phyloP scores from a whole-genome alignment of 2,329 filamentous ascomycete species.

The Calonectria multiphialidica region DNA sequence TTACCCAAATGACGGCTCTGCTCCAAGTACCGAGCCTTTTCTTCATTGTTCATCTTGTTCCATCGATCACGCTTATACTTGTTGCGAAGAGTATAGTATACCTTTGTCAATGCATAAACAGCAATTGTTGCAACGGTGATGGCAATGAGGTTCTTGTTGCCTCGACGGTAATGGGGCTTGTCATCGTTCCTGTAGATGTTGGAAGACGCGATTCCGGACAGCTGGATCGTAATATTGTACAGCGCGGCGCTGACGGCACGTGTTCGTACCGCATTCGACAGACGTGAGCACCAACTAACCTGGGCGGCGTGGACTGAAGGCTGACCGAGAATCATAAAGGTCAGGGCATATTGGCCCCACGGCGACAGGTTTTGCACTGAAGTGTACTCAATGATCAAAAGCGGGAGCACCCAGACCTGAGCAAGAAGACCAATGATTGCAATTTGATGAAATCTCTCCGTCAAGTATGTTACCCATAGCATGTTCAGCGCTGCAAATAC shows the following conservation, averaged over 20 bases:
- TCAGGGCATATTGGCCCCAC: conserved; percentile 22
- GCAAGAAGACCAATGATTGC: conserved; percentile 15
- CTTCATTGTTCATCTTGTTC: conserved; percentile 11
- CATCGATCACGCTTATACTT: conserved; percentile 13
- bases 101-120: conserved; percentile 14
- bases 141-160: conserved; percentile 21
- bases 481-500: conserved; percentile 20
- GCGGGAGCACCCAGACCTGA: conserved; percentile 20
- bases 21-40: conserved; percentile 7
- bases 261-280: conserved; percentile 19
- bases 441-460: conserved; percentile 19
- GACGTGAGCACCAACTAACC: conserved; percentile 19
- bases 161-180: conserved; percentile 18
- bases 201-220: conserved; percentile 16
- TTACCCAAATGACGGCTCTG: conserved; percentile 5
- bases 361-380: conserved; percentile 8
- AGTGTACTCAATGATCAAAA: conserved; percentile 22
- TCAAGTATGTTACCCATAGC: conserved; percentile 23
- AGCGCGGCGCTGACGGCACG: conserved; percentile 14
- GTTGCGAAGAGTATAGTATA: conserved; percentile 19
- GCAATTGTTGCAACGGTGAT: conserved; percentile 9
- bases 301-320: conserved; percentile 21
- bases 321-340: conserved; percentile 20
- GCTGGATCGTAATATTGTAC: conserved; percentile 23
- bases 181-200: conserved; percentile 25